Percentiles rank a stretch among this genome's conserved stretches.
phyloP scores from a whole-genome alignment of 345 rosid genomes.

The Tarenaya hassleriana region DNA sequence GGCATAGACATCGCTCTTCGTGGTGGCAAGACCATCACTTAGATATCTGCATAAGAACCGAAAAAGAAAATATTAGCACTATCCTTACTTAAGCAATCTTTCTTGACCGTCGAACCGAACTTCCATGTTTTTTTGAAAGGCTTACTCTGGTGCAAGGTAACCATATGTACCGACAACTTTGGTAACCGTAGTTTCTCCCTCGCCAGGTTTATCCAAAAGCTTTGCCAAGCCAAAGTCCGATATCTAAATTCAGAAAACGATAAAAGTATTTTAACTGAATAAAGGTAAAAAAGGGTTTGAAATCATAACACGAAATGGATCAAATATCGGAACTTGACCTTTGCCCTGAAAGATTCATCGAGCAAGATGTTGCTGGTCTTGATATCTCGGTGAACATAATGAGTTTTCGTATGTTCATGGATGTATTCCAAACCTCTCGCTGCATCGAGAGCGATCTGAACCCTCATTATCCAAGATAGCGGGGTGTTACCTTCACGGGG shows the following conservation, averaged over 20 bases:
- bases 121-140: conserved; percentile 7
- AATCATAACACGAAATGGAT: conserved; percentile 13
- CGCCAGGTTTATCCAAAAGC: conserved; percentile 69
- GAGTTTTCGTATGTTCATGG: conserved; percentile 92
- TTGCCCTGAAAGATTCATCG: conserved; percentile 76
- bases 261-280: conserved; percentile 5
- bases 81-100: conserved; percentile 9
- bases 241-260: conserved; percentile 44
- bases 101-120: conserved; percentile 1
- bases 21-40: conserved; percentile 78
- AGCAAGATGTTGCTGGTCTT: conserved; percentile 92
- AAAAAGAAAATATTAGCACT: conserved; percentile 6
- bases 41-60: conserved; percentile 49
- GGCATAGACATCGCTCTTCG: conserved; percentile 92
- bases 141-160: conserved; percentile 96
- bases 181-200: conserved; percentile 75
- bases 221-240: conserved; percentile 96
- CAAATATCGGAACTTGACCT: conserved; percentile 40
- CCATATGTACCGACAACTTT: conserved; percentile 98
- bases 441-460: conserved; percentile 86
- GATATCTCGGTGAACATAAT: conserved; percentile 93
- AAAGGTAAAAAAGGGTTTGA: background rate
- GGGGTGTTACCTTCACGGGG: conserved; percentile 79
- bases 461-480: conserved; percentile 85
- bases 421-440: conserved; percentile 96